Percentiles rank a stretch among this genome's conserved stretches.
Evolutionary conservation across 2,329 filamentous ascomycete genomes (phyloP).

Genomic region (Alternaria gansuensis): DNA sequence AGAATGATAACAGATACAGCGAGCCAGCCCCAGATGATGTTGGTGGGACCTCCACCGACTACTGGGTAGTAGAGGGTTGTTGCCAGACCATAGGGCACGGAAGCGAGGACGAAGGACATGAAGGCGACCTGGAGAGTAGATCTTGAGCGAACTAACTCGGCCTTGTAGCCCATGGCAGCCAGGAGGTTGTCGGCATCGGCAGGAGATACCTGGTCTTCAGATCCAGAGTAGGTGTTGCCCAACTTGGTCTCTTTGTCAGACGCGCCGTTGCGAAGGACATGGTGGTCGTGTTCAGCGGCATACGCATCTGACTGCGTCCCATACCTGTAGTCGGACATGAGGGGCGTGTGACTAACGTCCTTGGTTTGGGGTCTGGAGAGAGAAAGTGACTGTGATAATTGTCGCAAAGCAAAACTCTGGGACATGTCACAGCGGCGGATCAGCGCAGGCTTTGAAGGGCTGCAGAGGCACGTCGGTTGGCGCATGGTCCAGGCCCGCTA

Average conservation of each 20-base stretch:
- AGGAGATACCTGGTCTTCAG: slow-evolving; percentile 36
- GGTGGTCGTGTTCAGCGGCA: slow-evolving; percentile 43
- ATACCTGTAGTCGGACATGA: slow-evolving; percentile 39
- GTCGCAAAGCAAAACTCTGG: slow-evolving; percentile 34
- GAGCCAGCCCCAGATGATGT: slow-evolving; percentile 78
- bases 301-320: slow-evolving; percentile 50
- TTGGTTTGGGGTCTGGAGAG: slow-evolving; percentile 23
- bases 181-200: slow-evolving; percentile 68
- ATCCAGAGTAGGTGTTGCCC: slow-evolving; percentile 32
- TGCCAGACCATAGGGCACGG: slow-evolving; percentile 76
- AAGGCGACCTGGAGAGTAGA: slow-evolving; percentile 75
- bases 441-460: slow-evolving; percentile 40
- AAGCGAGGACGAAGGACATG: slow-evolving; percentile 79
- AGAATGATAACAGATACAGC: slow-evolving; percentile 73
- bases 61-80: slow-evolving; percentile 75
- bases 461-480: slow-evolving; percentile 40
- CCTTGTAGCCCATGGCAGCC: slow-evolving; percentile 71
- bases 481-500: slow-evolving; percentile 37
- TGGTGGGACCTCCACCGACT: slow-evolving; percentile 70
- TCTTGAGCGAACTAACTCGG: slow-evolving; percentile 70
- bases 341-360: slow-evolving; percentile 24
- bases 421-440: slow-evolving; percentile 26
- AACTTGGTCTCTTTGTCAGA: slow-evolving; percentile 43
- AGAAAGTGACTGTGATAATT: slow-evolving; percentile 19
- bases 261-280: slow-evolving; percentile 30